Base-by-base conservation (phyloP, 2,329 filamentous ascomycete genomes). In the Bipolaris cookei region DNA sequence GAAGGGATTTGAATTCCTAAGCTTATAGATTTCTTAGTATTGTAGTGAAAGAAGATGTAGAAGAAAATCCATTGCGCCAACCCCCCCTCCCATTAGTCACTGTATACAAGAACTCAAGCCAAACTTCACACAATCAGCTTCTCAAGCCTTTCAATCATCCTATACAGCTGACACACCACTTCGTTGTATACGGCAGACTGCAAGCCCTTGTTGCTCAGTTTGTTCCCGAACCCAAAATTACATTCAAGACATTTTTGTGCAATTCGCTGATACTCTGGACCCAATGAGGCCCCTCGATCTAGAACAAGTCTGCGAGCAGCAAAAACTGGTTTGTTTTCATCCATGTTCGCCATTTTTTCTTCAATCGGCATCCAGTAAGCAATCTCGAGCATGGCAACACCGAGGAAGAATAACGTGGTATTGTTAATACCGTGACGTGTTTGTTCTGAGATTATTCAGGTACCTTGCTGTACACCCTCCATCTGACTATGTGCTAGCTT, bases 341-440 rank as follows among this genome's bases (percentile, higher is more conserved):
- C 69, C 23, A 56, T 34, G 0, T 55, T 28, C 4, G 47, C 56
- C 42, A 62, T 64, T 14, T 70, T 51, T 42, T 52, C 49, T 34
- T 66, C 63, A 2, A 71, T 54, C 0, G 66, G 56, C 38, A 62
- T 62, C 64, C 68, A 70, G 23, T 69, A 59, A 1, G 62, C 64
- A 1, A 72, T 63, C 37, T 72, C 68, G 3, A 70, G 64, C 3
- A 72, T 47, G 1, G 68, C 69, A 3, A 70, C 59, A 1, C 69
- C 69, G 2, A 71, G 62, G 35, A 59, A 67, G 45, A 69, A 69
- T 8, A 72, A 55, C 0, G 68, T 59, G 1, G 54, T 54, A 16
- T 71, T 72, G 39, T 65, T 65, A 57, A 72, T 70, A 16, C 68
- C 66, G 34, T 56, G 62, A 2, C 38, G 57, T 1, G 14, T 43